These are phyloP conservation scores for Pleurotus pulmonarius DNA, from an alignment of 768 basidiomycete genomes.

Conservation along the genomic window DNA sequence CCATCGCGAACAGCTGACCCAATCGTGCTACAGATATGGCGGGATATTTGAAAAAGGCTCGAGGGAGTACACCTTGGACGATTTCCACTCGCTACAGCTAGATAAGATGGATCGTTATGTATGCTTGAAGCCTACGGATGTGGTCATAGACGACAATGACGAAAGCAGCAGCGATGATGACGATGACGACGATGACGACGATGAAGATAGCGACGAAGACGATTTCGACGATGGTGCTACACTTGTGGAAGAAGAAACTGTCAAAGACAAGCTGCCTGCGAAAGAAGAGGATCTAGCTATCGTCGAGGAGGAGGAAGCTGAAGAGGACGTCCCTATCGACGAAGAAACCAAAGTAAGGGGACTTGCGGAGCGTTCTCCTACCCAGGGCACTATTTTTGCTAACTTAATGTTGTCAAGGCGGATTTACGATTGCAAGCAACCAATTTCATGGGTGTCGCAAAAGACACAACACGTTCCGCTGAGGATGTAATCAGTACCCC, in stretches of 20 bases:
- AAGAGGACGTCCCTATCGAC: background rate
- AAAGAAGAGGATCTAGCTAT: background rate
- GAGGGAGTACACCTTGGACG: conserved; percentile 85
- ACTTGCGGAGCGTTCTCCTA: no score
- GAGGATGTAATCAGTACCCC: conserved; percentile 81
- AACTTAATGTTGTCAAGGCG: conserved; percentile 17
- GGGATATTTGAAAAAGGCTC: conserved; percentile 84
- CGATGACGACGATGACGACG: conserved; percentile 54
- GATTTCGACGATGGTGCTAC: conserved; percentile 45
- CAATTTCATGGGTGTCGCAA: conserved; percentile 58
- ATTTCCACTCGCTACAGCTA: conserved; percentile 76
- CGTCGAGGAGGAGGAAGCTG: background rate
- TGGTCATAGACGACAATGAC: conserved; percentile 59
- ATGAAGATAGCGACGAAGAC: conserved; percentile 50
- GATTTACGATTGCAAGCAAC: conserved; percentile 32
- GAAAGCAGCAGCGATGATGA: conserved; percentile 61
- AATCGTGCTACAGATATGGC: conserved; percentile 56
- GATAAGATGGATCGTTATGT: conserved; percentile 81
- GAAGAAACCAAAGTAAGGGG: conserved; percentile 2
- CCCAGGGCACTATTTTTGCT: background rate
- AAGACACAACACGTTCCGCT: conserved; percentile 50
- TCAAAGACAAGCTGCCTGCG: conserved; percentile 13
- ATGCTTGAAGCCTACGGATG: conserved; percentile 66
- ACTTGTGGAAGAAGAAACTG: conserved; percentile 34
- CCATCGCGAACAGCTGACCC: no score